These are phyloP conservation scores for Saraca asoca DNA, from an alignment of 331 rosid genomes.

Conservation along the genomic window DNA sequence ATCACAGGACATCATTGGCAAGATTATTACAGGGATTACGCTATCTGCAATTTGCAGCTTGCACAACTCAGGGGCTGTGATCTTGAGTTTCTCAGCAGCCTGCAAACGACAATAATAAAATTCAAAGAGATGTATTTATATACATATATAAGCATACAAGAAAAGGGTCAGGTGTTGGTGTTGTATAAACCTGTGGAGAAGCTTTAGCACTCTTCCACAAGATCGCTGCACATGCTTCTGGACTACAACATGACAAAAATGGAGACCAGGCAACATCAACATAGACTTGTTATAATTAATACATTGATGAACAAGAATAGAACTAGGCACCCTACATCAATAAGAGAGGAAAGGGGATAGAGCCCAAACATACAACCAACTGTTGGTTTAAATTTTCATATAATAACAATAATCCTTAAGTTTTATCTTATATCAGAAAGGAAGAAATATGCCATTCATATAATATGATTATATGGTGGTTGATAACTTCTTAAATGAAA, in stretches of 20 bases:
- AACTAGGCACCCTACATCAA: not conserved
- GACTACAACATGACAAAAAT: constrained; percentile 58
- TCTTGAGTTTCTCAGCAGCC: constrained; percentile 90
- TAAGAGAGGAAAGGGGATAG: not conserved
- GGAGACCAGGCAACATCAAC: constrained; percentile 39
- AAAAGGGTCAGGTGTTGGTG: constrained; percentile 11
- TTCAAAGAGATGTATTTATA: constrained; percentile 3
- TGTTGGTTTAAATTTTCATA: no score
- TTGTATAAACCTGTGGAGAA: constrained; percentile 68
- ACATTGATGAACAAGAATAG: constrained; percentile 9
- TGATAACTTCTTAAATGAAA: not conserved
- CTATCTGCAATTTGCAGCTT: constrained; percentile 79
- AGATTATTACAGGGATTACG: constrained; percentile 74
- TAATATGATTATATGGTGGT: not conserved
- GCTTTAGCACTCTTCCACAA: constrained; percentile 90
- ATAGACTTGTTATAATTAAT: constrained; percentile 3
- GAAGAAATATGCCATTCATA: not conserved
- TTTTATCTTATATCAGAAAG: no score
- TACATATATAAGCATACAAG: constrained; percentile 1
- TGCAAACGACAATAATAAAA: constrained; percentile 36
- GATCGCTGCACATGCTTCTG: constrained; percentile 98
- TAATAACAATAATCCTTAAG: no score
- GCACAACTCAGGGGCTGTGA: constrained; percentile 72
- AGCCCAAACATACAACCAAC: no score
- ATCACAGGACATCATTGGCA: constrained; percentile 24